Base-by-base conservation (phyloP, 2,329 filamentous ascomycete species). In the Mycogone perniciosa region DNA sequence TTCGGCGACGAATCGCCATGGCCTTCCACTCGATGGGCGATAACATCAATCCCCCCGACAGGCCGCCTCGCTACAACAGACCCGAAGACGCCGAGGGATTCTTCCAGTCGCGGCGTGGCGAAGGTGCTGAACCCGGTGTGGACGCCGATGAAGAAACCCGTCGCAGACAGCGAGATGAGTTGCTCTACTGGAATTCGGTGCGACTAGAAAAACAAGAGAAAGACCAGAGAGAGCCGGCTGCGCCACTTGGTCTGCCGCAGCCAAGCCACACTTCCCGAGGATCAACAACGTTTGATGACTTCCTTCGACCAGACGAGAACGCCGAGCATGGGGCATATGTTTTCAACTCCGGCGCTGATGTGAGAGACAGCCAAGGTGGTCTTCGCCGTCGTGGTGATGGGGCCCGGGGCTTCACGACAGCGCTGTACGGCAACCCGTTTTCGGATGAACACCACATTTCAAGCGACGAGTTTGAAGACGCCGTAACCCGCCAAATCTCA, bases 11-110 rank as follows among this genome's bases (percentile, higher is more conserved):
- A 54, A 79, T 85, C 60, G 79, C 80, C 57, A 62, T 83, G 38
- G 80, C 80, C 44, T 66, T 85, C 10, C 77, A 83, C 60, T 73
- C 76, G 7, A 71, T 84, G 30, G 78, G 80, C 52, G 80, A 85
- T 51, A 74, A 72, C 57, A 75, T 83, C 64, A 69, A 73, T 43
- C 74, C 77, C 4, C 67, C 72, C 51, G 60, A 66, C 40, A 67
- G 70, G 31, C 69, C 79, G 57, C 82, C 82, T 51, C 67, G 78
- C 30, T 84, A 84, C 66, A 85, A 85, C 63, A 71, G 82, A 9
- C 82, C 82, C 46, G 82, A 85, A 62, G 82, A 85, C 64, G 81
- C 81, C 51, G 76, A 84, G 49, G 82, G 81, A 7, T 85, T 85
- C 60, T 62, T 83, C 50, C 68, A 76, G 58, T 80, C 79, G 7